phyloP scores from a whole-genome alignment of 495 filamentous ascomycete species.

The Symbiotaphrina buchneri region DNA sequence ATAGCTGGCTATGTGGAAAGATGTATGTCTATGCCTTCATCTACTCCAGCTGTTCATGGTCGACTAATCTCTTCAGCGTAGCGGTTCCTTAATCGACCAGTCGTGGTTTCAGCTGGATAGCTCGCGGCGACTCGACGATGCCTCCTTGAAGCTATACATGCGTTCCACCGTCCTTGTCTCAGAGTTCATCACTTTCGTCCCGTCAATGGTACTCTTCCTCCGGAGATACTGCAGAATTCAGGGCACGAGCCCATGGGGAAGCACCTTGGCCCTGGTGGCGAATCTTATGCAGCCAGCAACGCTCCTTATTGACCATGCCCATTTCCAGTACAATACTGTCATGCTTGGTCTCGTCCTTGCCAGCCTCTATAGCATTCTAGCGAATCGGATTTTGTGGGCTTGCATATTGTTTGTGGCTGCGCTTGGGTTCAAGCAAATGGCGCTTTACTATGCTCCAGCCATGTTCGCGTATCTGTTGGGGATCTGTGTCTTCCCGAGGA shows the following conservation, averaged over 20 bases:
- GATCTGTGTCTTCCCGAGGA: constrained; percentile 50
- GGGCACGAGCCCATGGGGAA: constrained; percentile 51
- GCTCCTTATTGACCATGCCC: constrained; percentile 89
- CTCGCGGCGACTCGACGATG: constrained; percentile 63
- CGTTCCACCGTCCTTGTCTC: constrained; percentile 71
- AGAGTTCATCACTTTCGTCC: constrained; percentile 76
- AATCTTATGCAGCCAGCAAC: constrained; percentile 82
- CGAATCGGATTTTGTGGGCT: constrained; percentile 66
- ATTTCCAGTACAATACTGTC: constrained; percentile 97
- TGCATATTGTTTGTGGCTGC: constrained; percentile 87
- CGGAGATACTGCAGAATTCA: constrained; percentile 51
- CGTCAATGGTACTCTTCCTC: constrained; percentile 63
- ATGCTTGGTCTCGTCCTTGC: constrained; percentile 84
- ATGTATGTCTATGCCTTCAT: constrained; percentile 25
- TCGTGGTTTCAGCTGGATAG: constrained; percentile 74
- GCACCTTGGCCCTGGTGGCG: constrained; percentile 65
- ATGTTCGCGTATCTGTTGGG: constrained; percentile 86
- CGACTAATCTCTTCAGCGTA: constrained; percentile 7
- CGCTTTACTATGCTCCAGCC: constrained; percentile 81
- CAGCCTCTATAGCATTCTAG: constrained; percentile 69
- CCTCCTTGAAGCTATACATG: constrained; percentile 80
- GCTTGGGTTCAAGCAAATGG: constrained; percentile 96
- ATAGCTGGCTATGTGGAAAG: constrained; percentile 82
- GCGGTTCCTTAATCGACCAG: constrained; percentile 54
- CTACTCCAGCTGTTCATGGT: constrained; percentile 1